A percentile compares a stretch with the other conserved stretches of the same genome.
phyloP scores from a whole-genome alignment of 1,284 basidiomycete genomes.

The Volvariella volvacea region DNA sequence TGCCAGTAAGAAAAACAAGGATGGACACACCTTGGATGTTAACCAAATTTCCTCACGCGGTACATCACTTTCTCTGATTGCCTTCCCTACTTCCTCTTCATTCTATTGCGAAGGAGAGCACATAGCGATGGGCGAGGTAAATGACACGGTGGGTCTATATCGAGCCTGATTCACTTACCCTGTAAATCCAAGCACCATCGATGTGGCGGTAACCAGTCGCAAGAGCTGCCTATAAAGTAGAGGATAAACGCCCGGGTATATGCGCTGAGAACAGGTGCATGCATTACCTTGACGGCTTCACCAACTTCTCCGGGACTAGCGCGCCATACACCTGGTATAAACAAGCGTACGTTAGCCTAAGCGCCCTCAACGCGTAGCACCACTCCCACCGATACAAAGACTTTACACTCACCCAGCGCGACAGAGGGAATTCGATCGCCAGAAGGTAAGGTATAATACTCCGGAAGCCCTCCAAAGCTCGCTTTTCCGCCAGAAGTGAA shows the following conservation, averaged over 20 bases:
- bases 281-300: conserved; percentile 44
- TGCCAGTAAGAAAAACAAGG: neutral
- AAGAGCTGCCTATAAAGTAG: conserved; percentile 48
- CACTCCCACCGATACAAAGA: too few species aligned
- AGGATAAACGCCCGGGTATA: neutral
- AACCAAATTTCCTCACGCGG: conserved; percentile 64
- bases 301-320: conserved; percentile 50
- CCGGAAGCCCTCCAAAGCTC: conserved; percentile 27
- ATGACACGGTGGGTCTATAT: too few species aligned
- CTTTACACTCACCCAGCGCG: conserved; percentile 39
- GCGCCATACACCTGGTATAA: conserved; percentile 51
- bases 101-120: conserved; percentile 36
- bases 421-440: conserved; percentile 58
- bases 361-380: neutral
- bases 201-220: conserved; percentile 67
- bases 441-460: conserved; percentile 48
- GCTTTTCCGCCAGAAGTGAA: too few species aligned
- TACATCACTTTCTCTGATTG: conserved; percentile 50
- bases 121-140: neutral
- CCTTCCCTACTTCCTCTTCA: conserved; percentile 71
- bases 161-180: conserved; percentile 28
- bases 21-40: conserved; percentile 41
- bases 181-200: conserved; percentile 69
- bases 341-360: conserved; percentile 11
- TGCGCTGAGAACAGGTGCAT: neutral